Evolutionary conservation across 2,329 filamentous ascomycete genomes (phyloP).

Genomic region (Talaromyces verruculosus): DNA sequence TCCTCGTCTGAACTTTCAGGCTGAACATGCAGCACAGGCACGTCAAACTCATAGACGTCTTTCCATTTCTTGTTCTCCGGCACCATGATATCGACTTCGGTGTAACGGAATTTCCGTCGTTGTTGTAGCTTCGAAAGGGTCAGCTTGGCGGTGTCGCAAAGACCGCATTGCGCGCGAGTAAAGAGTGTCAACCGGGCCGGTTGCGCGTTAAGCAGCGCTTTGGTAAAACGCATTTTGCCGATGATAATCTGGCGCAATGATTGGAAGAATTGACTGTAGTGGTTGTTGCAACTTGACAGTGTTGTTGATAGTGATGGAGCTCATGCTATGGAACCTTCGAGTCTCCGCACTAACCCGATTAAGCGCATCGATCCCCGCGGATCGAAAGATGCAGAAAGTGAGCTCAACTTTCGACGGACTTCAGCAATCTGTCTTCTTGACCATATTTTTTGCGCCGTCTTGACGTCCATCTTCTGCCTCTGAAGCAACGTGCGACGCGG

Average conservation of each 20-base stretch:
- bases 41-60: constrained; percentile 63
- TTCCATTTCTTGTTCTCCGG: constrained; percentile 58
- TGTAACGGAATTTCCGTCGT: constrained; percentile 55
- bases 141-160: constrained; percentile 62
- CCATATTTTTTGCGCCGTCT: background rate
- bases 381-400: constrained; percentile 8
- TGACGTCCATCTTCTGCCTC: background rate
- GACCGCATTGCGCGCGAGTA: constrained; percentile 59
- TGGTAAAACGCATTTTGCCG: constrained; percentile 34
- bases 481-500: background rate
- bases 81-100: constrained; percentile 61
- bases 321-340: constrained; percentile 42
- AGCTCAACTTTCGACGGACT: constrained; percentile 1
- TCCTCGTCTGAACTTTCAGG: constrained; percentile 50
- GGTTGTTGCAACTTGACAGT: background rate
- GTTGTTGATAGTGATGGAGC: background rate
- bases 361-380: constrained; percentile 22
- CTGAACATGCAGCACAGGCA: constrained; percentile 63
- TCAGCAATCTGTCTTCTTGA: background rate
- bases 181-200: constrained; percentile 57
- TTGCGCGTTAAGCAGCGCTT: constrained; percentile 30
- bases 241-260: background rate
- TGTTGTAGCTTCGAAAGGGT: constrained; percentile 56
- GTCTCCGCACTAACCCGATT: constrained; percentile 39
- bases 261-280: background rate